phyloP scores from a whole-genome alignment of 345 rosid genomes.

The Erucastrum elatum region DNA sequence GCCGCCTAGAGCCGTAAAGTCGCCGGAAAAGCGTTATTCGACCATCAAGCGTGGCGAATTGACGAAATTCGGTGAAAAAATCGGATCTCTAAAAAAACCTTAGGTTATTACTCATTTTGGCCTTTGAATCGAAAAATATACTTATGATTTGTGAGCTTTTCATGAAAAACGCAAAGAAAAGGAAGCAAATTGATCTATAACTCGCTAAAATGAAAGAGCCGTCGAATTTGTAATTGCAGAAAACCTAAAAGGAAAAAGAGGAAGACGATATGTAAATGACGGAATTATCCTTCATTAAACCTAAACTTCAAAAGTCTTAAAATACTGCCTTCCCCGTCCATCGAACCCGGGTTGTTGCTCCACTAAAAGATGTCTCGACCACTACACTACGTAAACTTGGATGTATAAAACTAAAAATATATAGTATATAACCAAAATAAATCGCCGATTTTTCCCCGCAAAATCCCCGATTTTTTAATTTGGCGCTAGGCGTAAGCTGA shows the following conservation, averaged over 20 bases:
- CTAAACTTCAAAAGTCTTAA: too few species aligned
- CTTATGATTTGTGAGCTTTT: not conserved
- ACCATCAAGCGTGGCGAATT: not conserved
- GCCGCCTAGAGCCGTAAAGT: too few species aligned
- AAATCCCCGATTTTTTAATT: not conserved
- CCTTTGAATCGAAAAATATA: not conserved
- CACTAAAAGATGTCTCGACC: too few species aligned
- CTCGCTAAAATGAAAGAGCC: too few species aligned
- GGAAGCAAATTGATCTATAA: not conserved
- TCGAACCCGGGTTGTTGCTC: too few species aligned
- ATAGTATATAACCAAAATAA: not conserved
- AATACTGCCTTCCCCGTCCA: too few species aligned
- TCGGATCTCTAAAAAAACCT: not conserved
- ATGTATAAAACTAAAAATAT: too few species aligned
- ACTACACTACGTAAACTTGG: too few species aligned
- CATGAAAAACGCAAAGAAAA: not conserved
- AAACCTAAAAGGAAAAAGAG: not conserved
- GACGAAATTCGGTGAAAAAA: not conserved
- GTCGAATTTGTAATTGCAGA: not conserved
- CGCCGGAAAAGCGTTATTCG: too few species aligned
- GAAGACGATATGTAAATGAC: not conserved
- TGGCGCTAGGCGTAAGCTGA: not conserved
- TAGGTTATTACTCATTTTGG: not conserved
- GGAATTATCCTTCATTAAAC: not conserved
- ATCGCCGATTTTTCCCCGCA: not conserved